Evolutionary conservation across 2,329 filamentous ascomycete species (phyloP).

Genomic region (Xylariaceae sp.): DNA sequence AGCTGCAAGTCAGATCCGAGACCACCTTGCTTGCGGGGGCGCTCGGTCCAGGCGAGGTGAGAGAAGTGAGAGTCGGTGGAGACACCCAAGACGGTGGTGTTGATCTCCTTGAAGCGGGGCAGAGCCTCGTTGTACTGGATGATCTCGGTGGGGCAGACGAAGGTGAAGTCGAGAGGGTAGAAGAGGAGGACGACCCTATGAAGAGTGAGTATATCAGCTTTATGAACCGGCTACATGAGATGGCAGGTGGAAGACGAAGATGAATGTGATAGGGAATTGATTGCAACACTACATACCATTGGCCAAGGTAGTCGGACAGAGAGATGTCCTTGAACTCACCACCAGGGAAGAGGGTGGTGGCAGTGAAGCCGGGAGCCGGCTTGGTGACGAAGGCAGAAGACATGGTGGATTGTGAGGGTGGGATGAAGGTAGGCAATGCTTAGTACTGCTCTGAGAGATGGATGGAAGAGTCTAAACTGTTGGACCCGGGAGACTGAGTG

Average conservation of each 20-base stretch:
- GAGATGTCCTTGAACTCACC: slow-evolving; percentile 45
- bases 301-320: slow-evolving; percentile 41
- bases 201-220: neutral
- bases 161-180: slow-evolving; percentile 64
- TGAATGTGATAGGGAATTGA: slow-evolving; percentile 5
- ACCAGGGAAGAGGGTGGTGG: slow-evolving; percentile 45
- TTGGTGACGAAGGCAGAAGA: slow-evolving; percentile 44
- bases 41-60: slow-evolving; percentile 53
- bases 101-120: slow-evolving; percentile 54
- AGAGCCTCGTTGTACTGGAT: slow-evolving; percentile 59
- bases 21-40: slow-evolving; percentile 55
- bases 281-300: slow-evolving; percentile 39
- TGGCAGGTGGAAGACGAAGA: neutral
- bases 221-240: neutral
- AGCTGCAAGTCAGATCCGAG: slow-evolving; percentile 55
- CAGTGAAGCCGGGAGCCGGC: slow-evolving; percentile 45
- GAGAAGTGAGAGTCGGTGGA: slow-evolving; percentile 57
- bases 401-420: slow-evolving; percentile 31
- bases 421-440: neutral
- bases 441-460: neutral
- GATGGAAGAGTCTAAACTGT: neutral
- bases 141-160: slow-evolving; percentile 63
- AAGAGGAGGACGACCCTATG: slow-evolving; percentile 58
- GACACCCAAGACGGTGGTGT: slow-evolving; percentile 55
- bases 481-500: neutral